Evolutionary conservation across 768 basidiomycete genomes (phyloP).

Genomic region (Termitomyces eurrhizus): DNA sequence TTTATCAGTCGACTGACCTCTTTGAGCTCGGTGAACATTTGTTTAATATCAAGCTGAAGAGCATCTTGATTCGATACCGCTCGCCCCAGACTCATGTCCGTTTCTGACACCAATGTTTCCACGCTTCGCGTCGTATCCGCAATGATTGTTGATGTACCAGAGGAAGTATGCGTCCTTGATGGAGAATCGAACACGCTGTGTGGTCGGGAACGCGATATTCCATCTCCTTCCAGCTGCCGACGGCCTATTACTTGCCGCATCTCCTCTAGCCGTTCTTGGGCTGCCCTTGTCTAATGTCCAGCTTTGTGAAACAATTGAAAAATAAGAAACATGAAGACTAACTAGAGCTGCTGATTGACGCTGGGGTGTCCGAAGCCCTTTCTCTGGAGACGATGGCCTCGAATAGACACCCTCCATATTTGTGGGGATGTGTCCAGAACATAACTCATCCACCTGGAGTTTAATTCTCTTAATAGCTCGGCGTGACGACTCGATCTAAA

Average conservation of each 20-base stretch:
- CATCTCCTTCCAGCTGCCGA: slow-evolving; percentile 44
- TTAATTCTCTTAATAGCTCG: slow-evolving; percentile 73
- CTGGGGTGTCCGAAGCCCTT: slow-evolving; percentile 46
- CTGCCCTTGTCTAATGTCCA: slow-evolving; percentile 57
- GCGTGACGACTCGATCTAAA: slow-evolving; percentile 67
- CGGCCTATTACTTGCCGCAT: slow-evolving; percentile 72
- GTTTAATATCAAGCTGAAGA: slow-evolving; percentile 47
- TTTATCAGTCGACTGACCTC: slow-evolving; percentile 40
- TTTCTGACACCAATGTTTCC: slow-evolving; percentile 50
- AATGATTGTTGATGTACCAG: slow-evolving; percentile 18
- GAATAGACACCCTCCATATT: slow-evolving; percentile 30
- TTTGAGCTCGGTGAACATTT: slow-evolving; percentile 47
- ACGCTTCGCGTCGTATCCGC: slow-evolving; percentile 41
- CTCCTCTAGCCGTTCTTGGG: slow-evolving; percentile 77
- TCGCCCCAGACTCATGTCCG: slow-evolving; percentile 51
- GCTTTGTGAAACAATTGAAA: neutral
- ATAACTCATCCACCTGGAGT: slow-evolving; percentile 54
- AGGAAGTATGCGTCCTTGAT: slow-evolving; percentile 10
- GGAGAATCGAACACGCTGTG: slow-evolving; percentile 35
- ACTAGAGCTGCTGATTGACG: slow-evolving; percentile 40
- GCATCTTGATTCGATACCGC: slow-evolving; percentile 52
- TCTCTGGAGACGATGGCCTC: slow-evolving; percentile 56
- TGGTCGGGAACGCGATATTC: slow-evolving; percentile 44
- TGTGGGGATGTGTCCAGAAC: slow-evolving; percentile 19
- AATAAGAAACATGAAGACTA: slow-evolving; percentile 13